A percentile compares a stretch with the other conserved stretches of the same genome.
Evolutionary conservation across 345 rosid species (phyloP).

Genomic region (Conringia planisiliqua): DNA sequence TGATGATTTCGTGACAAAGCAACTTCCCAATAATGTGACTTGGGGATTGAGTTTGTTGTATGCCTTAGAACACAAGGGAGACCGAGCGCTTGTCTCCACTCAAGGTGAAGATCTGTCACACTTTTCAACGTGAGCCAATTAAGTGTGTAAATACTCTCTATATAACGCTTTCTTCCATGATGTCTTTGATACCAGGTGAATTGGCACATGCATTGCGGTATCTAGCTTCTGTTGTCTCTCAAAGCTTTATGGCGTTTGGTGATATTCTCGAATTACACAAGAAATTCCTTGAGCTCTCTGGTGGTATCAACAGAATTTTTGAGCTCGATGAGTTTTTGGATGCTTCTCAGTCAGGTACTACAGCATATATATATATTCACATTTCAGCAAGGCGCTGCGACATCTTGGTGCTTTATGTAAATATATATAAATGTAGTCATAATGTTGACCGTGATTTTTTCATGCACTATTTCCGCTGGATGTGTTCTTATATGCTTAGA

Average conservation of each 20-base stretch:
- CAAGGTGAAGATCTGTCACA: slow-evolving; percentile 54
- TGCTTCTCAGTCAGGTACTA: slow-evolving; percentile 73
- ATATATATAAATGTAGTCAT: neutral
- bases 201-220: slow-evolving; percentile 92
- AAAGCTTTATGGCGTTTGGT: slow-evolving; percentile 97
- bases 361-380: neutral
- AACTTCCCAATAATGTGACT: slow-evolving; percentile 93
- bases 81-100: slow-evolving; percentile 72
- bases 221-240: slow-evolving; percentile 97
- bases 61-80: slow-evolving; percentile 91
- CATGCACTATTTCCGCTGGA: neutral
- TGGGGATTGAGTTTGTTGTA: slow-evolving; percentile 97
- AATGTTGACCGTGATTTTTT: neutral
- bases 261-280: slow-evolving; percentile 92
- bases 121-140: slow-evolving; percentile 1
- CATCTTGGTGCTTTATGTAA: neutral
- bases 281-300: slow-evolving; percentile 91
- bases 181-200: slow-evolving; percentile 59
- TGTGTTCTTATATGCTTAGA: neutral
- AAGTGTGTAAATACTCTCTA: neutral
- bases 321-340: slow-evolving; percentile 97
- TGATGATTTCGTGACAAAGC: slow-evolving; percentile 97
- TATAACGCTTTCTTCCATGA: slow-evolving; percentile 8
- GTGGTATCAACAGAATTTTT: slow-evolving; percentile 79
- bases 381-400: neutral